These are phyloP conservation scores for Oryza longistaminata DNA, from an alignment of 176 grass and related monocot species.

Conservation along the genomic window DNA sequence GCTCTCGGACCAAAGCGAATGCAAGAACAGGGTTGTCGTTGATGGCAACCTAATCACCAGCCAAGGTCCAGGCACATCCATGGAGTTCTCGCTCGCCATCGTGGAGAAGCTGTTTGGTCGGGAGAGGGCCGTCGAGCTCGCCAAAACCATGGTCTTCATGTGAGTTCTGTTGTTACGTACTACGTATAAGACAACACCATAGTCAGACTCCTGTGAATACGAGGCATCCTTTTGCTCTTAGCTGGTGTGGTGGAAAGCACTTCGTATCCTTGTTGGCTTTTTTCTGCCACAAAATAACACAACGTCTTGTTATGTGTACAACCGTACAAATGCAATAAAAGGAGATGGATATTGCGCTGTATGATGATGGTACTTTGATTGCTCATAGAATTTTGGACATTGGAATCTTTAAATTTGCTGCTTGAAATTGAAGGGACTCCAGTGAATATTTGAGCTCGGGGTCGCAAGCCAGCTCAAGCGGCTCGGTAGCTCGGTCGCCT, in stretches of 20 bases:
- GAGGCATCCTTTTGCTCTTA: slow-evolving; percentile 1
- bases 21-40: slow-evolving; percentile 61
- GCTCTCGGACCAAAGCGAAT: slow-evolving; percentile 64
- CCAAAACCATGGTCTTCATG: slow-evolving; percentile 60
- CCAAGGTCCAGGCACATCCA: slow-evolving; percentile 69
- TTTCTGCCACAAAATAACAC: slow-evolving; percentile 6
- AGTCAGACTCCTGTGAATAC: slow-evolving; percentile 34
- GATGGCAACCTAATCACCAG: slow-evolving; percentile 82
- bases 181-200: background rate
- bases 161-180: slow-evolving; percentile 8
- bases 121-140: slow-evolving; percentile 58
- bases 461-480: no score
- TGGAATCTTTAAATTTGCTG: no score
- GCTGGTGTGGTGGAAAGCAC: background rate
- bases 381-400: background rate
- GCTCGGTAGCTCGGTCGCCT: no score
- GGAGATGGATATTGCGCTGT: no score
- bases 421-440: no score
- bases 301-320: background rate
- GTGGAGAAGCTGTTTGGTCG: slow-evolving; percentile 70
- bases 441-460: no score
- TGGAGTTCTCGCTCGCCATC: slow-evolving; percentile 64
- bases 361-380: background rate
- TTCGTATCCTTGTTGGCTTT: background rate
- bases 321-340: slow-evolving; percentile 27